Conservation (phyloP, 177 flowering plant genomes). For the Telopea speciosissima region DNA sequence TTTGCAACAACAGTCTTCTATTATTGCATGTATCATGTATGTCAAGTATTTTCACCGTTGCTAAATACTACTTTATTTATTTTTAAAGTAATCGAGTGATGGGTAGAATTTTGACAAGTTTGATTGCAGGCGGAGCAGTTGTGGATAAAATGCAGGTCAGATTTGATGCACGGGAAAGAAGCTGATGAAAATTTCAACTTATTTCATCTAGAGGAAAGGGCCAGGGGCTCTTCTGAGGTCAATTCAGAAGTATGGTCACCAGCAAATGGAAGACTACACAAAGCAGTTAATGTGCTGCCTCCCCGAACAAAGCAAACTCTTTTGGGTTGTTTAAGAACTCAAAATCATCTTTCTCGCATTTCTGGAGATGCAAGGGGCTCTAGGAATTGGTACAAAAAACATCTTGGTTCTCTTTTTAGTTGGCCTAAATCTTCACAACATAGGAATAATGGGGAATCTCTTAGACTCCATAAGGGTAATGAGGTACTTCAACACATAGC, state of each 20-base stretch:
- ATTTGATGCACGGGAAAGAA: conserved; percentile 37
- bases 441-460: conserved; percentile 16
- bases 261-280: conserved; percentile 24
- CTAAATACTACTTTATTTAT: not conserved
- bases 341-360: conserved; percentile 18
- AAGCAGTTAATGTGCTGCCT: conserved; percentile 30
- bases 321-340: conserved; percentile 44
- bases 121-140: conserved; percentile 51
- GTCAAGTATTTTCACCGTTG: not conserved
- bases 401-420: conserved; percentile 30
- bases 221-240: conserved; percentile 14
- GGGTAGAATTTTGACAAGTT: not conserved
- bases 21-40: not conserved
- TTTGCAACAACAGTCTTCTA: not conserved
- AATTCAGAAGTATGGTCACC: conserved; percentile 14
- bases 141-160: conserved; percentile 41
- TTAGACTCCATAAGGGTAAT: conserved; percentile 19
- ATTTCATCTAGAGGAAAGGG: conserved; percentile 20
- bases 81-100: not conserved
- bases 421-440: conserved; percentile 23
- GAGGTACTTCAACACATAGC: conserved; percentile 19
- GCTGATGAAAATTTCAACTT: conserved; percentile 27
- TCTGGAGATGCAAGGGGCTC: conserved; percentile 41
- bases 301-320: conserved; percentile 40
- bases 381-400: conserved; percentile 32